Conservation (phyloP, 2,329 filamentous ascomycete species). For the Onygenales sp. region DNA sequence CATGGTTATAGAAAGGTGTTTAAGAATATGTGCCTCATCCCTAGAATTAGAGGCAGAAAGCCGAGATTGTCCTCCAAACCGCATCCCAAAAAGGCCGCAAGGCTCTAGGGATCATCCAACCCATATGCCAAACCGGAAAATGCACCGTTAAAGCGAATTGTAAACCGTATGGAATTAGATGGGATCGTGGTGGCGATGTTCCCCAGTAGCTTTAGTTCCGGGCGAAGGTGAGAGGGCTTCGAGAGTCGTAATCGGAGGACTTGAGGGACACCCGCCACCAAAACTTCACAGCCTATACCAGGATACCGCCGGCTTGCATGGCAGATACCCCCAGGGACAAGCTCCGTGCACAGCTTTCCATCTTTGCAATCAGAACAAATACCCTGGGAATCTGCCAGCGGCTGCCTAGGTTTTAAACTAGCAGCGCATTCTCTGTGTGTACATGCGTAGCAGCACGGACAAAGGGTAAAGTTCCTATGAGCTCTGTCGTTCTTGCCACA, state of each 20-base stretch:
- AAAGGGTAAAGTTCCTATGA: conserved; percentile 3
- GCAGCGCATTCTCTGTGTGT: conserved; percentile 2
- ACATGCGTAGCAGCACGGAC: conserved; percentile 4
- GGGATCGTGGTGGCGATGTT: conserved; percentile 7
- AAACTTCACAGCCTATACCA: conserved; percentile 9
- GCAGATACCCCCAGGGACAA: conserved; percentile 12
- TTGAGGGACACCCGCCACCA: conserved; percentile 5
- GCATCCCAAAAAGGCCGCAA: no score
- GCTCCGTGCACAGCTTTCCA: conserved; percentile 9
- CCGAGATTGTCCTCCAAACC: no score
- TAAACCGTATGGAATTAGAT: conserved; percentile 12
- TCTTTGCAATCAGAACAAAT: conserved; percentile 13
- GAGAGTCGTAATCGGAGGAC: conserved; percentile 12
- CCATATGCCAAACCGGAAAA: conserved; percentile 15
- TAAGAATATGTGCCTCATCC: no score
- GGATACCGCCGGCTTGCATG: conserved; percentile 7
- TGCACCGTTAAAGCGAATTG: conserved; percentile 8
- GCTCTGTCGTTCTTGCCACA: conserved; percentile 15
- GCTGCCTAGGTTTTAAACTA: not conserved
- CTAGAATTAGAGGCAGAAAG: no score
- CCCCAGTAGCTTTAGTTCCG: conserved; percentile 11
- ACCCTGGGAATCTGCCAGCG: conserved; percentile 6
- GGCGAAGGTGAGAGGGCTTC: conserved; percentile 12
- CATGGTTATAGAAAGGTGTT: not conserved
- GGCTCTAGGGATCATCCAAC: conserved; percentile 10